Evolutionary conservation across 805 yeast species (phyloP).

Genomic region (Sungouiella blattae): DNA sequence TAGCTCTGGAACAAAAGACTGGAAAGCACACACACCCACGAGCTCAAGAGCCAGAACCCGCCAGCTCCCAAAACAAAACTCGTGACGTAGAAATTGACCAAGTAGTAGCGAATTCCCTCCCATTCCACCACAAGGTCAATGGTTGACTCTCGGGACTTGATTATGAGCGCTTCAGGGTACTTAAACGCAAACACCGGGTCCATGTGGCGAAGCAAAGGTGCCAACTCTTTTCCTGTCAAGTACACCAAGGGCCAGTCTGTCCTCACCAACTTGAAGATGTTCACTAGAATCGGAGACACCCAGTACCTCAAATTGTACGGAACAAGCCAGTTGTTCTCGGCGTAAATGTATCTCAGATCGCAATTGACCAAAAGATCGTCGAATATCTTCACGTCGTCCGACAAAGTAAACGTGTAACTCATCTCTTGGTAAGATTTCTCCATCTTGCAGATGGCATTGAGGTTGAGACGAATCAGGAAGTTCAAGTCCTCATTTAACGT

Average conservation of each 20-base stretch:
- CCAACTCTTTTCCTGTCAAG: slow-evolving; percentile 10
- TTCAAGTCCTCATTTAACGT: slow-evolving; percentile 8
- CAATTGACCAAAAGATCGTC: slow-evolving; percentile 23
- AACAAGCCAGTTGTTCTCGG: slow-evolving; percentile 26
- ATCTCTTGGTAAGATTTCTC: slow-evolving; percentile 18
- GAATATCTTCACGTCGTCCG: background rate
- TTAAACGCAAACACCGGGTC: slow-evolving; percentile 6
- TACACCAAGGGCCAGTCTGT: slow-evolving; percentile 11
- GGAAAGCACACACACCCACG: slow-evolving; percentile 26
- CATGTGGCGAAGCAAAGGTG: slow-evolving; percentile 1
- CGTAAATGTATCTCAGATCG: slow-evolving; percentile 27
- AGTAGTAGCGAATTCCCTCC: slow-evolving; percentile 40
- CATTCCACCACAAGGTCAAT: slow-evolving; percentile 31
- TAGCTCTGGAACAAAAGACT: slow-evolving; percentile 20
- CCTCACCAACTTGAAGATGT: slow-evolving; percentile 14
- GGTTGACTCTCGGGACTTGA: slow-evolving; percentile 9
- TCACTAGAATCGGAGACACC: slow-evolving; percentile 32
- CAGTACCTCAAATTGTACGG: slow-evolving; percentile 37
- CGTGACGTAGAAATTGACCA: slow-evolving; percentile 30
- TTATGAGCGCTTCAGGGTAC: slow-evolving; percentile 6
- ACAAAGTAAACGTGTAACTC: slow-evolving; percentile 7
- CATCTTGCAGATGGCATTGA: slow-evolving; percentile 23
- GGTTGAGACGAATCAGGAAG: slow-evolving; percentile 14
- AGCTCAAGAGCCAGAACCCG: slow-evolving; percentile 35
- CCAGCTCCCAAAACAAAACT: slow-evolving; percentile 35